Conservation (phyloP, 2,329 filamentous ascomycete genomes). For the Fusarium sp. region DNA sequence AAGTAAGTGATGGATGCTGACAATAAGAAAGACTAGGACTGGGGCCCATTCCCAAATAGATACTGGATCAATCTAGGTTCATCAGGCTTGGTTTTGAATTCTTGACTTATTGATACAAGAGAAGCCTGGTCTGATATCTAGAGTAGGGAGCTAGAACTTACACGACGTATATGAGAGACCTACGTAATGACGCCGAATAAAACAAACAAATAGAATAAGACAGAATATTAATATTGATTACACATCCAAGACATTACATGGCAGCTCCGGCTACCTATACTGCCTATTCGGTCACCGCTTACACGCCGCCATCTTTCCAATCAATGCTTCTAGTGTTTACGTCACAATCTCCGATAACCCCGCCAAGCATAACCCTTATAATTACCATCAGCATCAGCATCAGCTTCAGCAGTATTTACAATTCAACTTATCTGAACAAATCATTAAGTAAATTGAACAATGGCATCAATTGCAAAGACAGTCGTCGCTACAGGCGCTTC, state of each 20-base stretch:
- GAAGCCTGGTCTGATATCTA: background rate
- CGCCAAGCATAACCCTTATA: constrained; percentile 14
- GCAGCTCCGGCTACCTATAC: background rate
- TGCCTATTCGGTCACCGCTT: constrained; percentile 4
- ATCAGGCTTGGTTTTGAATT: background rate
- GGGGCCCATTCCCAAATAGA: constrained; percentile 18
- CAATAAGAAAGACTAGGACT: background rate
- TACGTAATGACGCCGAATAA: background rate
- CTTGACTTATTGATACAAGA: background rate
- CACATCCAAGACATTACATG: background rate
- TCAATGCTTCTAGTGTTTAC: constrained; percentile 9
- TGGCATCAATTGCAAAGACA: constrained; percentile 58
- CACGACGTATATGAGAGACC: background rate
- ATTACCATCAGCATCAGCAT: background rate
- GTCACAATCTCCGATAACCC: constrained; percentile 42
- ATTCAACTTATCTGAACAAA: background rate
- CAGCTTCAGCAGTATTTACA: background rate
- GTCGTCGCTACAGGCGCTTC: constrained; percentile 62
- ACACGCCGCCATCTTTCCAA: background rate
- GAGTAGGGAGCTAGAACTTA: background rate
- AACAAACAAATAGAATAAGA: background rate
- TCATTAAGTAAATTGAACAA: constrained; percentile 27
- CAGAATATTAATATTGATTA: constrained; percentile 20
- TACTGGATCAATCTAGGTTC: background rate
- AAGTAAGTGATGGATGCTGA: background rate